Conservation (phyloP, 352 stramenopile species). For the Albugo candida region DNA sequence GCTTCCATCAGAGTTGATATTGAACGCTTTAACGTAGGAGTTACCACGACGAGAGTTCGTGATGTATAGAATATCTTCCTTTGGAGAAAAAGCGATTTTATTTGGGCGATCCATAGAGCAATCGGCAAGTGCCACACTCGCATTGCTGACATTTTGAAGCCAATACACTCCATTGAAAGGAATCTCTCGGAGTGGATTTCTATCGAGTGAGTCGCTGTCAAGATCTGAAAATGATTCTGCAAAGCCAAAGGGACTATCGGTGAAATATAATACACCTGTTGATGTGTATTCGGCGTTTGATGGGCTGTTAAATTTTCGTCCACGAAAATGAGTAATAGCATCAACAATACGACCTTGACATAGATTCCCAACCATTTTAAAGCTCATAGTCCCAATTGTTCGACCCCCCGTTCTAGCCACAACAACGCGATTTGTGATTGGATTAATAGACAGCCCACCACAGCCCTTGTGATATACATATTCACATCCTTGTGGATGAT, state of each 20-base stretch:
- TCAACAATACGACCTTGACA: conserved; percentile 62
- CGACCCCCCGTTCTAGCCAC: conserved; percentile 56
- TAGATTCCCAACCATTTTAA: conserved; percentile 19
- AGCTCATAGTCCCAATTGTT: conserved; percentile 49
- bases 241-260: conserved; percentile 54
- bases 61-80: conserved; percentile 57
- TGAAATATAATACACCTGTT: conserved; percentile 59
- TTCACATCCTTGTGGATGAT: conserved; percentile 36
- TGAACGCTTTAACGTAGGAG: conserved; percentile 60
- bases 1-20: conserved; percentile 29
- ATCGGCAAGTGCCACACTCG: conserved; percentile 31
- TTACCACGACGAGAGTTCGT: conserved; percentile 59
- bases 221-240: conserved; percentile 34
- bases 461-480: conserved; percentile 63
- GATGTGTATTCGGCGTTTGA: conserved; percentile 40
- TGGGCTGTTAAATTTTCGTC: conserved; percentile 62
- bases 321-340: conserved; percentile 45
- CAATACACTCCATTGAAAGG: conserved; percentile 66
- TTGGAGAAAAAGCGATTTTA: conserved; percentile 61
- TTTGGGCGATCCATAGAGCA: conserved; percentile 63
- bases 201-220: conserved; percentile 41
- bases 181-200: conserved; percentile 44
- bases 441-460: conserved; percentile 52
- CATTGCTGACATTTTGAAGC: conserved; percentile 19
- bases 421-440: conserved; percentile 34